Conservation (phyloP, 169 alveolate genomes). For the Plasmodium inui region DNA sequence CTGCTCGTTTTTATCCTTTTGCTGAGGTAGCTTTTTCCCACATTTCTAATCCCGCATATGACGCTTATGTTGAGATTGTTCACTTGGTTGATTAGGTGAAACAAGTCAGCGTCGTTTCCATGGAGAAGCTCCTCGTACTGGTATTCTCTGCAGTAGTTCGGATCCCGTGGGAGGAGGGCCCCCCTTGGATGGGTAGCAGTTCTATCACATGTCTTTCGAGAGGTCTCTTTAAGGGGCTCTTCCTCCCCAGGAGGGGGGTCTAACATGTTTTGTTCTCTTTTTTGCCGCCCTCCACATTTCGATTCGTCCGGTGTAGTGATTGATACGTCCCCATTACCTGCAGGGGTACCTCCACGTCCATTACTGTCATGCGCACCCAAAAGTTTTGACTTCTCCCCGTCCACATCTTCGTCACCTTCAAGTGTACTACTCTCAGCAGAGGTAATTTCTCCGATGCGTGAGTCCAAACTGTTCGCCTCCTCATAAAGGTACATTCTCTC, state of each 20-base stretch:
- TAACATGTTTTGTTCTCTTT: not conserved
- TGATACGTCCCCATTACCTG: not conserved
- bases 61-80: slow-evolving; percentile 9
- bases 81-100: slow-evolving; percentile 31
- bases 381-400: not conserved
- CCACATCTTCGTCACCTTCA: not conserved
- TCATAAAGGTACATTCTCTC: not conserved
- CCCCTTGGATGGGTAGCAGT: not conserved
- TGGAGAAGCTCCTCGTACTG: slow-evolving; percentile 2
- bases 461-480: not conserved
- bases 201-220: not conserved
- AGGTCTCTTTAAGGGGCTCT: not conserved
- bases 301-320: not conserved
- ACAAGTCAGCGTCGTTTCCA: slow-evolving; percentile 1
- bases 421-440: not conserved
- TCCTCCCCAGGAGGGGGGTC: not conserved
- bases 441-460: not conserved
- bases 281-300: not conserved
- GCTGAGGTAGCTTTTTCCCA: slow-evolving; percentile 30
- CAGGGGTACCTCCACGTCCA: not conserved
- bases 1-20: slow-evolving; percentile 7
- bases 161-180: slow-evolving; percentile 3
- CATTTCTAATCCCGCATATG: slow-evolving; percentile 61
- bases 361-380: not conserved
- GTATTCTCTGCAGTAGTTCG: slow-evolving; percentile 31